Evolutionary conservation across 148 eudicot species (phyloP).

Genomic region (Rhododendron ferrugineum): DNA sequence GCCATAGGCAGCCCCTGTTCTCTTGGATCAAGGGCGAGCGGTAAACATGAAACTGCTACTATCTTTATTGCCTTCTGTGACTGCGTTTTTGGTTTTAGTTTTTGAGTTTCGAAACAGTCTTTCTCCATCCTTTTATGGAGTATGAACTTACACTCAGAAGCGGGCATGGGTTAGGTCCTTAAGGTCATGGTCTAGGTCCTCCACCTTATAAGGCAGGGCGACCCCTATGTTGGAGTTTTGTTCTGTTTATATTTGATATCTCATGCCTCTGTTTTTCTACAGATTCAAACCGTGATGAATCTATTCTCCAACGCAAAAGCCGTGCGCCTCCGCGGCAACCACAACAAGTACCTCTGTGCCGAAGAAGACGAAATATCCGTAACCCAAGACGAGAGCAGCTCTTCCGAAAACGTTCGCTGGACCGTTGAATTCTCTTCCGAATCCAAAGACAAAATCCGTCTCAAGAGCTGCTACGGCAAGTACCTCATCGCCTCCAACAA

Average conservation of each 20-base stretch:
- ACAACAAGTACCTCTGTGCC: slow-evolving; percentile 55
- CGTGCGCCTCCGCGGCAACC: slow-evolving; percentile 50
- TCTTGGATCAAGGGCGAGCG: no score
- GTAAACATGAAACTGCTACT: no score
- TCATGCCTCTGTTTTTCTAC: not conserved
- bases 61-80: no score
- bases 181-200: no score
- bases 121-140: no score
- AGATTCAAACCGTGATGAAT: slow-evolving; percentile 48
- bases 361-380: slow-evolving; percentile 43
- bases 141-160: no score
- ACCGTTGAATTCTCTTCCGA: slow-evolving; percentile 25
- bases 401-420: slow-evolving; percentile 29
- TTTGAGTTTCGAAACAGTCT: no score
- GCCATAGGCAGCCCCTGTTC: no score
- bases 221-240: no score
- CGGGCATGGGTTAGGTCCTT: no score
- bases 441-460: slow-evolving; percentile 27
- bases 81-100: no score
- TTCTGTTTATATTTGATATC: not conserved
- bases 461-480: slow-evolving; percentile 44
- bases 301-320: slow-evolving; percentile 60
- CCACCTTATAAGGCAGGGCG: no score
- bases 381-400: slow-evolving; percentile 26
- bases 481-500: slow-evolving; percentile 46